Evolutionary conservation across 495 filamentous ascomycete genomes (phyloP).

Genomic region (Entonaema liquescens): DNA sequence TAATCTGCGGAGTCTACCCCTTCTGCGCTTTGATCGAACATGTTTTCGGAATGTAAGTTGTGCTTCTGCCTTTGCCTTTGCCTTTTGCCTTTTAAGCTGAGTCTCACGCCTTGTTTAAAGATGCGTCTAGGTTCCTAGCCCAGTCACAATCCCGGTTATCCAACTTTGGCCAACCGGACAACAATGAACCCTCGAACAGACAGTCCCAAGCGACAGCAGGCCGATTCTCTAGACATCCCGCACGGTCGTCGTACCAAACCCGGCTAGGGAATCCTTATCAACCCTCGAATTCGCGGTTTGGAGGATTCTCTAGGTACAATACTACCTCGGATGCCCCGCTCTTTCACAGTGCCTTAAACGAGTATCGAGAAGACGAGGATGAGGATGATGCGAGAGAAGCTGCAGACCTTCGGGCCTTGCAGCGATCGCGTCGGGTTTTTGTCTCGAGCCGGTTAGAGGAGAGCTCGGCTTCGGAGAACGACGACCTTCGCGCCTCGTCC

Average conservation of each 20-base stretch:
- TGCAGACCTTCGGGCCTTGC: constrained; percentile 90
- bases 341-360: constrained; percentile 83
- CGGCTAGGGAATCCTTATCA: constrained; percentile 77
- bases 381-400: constrained; percentile 92
- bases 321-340: constrained; percentile 79
- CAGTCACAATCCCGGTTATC: constrained; percentile 91
- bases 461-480: constrained; percentile 80
- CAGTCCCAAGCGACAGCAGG: constrained; percentile 47
- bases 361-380: constrained; percentile 88
- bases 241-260: constrained; percentile 49
- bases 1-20: constrained; percentile 46
- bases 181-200: constrained; percentile 51
- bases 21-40: constrained; percentile 51
- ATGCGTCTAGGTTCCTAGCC: constrained; percentile 96
- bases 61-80: not conserved
- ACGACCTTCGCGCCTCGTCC: constrained; percentile 64
- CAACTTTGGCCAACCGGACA: constrained; percentile 69
- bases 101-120: constrained; percentile 56
- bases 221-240: constrained; percentile 48
- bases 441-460: constrained; percentile 80
- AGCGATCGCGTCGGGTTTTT: constrained; percentile 87
- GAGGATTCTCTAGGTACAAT: constrained; percentile 77
- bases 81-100: constrained; percentile 19
- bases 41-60: constrained; percentile 98
- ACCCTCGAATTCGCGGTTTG: constrained; percentile 68